These are phyloP conservation scores for Mrakia frigida DNA, from an alignment of 768 basidiomycete species.

Conservation along the genomic window DNA sequence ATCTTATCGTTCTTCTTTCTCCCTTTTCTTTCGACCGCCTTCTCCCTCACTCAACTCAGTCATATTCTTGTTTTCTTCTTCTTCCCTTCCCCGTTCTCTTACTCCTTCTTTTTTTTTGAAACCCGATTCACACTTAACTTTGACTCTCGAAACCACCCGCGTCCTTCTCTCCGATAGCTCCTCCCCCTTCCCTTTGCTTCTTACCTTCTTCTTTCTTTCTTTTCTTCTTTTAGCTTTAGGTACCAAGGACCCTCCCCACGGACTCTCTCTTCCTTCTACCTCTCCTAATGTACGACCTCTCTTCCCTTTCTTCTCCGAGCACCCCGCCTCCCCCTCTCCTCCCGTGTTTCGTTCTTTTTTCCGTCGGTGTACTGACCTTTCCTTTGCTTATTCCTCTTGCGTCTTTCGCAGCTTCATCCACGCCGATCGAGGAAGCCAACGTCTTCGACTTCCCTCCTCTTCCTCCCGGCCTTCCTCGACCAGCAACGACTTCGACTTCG, in stretches of 20 bases:
- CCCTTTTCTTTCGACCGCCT: slow-evolving; percentile 57
- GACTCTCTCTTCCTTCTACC: background rate
- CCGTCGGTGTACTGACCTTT: background rate
- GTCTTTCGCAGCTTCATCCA: background rate
- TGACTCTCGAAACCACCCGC: background rate
- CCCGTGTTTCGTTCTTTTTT: background rate
- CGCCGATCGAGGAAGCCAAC: background rate
- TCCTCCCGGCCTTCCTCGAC: background rate
- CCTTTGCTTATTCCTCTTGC: background rate
- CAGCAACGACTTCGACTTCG: background rate
- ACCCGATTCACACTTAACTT: background rate
- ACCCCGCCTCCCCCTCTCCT: slow-evolving; percentile 6
- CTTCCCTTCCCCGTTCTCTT: background rate
- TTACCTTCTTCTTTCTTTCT: background rate
- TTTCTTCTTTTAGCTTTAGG: slow-evolving; percentile 2
- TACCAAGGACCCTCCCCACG: background rate
- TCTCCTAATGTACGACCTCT: slow-evolving; percentile 22
- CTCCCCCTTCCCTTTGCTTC: background rate
- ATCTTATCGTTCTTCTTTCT: slow-evolving; percentile 43
- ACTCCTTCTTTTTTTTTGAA: background rate
- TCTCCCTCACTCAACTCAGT: slow-evolving; percentile 66
- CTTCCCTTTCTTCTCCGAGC: slow-evolving; percentile 14
- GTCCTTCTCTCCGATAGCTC: background rate
- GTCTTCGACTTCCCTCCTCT: slow-evolving; percentile 21
- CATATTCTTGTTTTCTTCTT: slow-evolving; percentile 21